Percentiles rank a stretch among this genome's conserved stretches.
Evolutionary conservation across 805 yeast species (phyloP).

Genomic region (Clavispora fructus): DNA sequence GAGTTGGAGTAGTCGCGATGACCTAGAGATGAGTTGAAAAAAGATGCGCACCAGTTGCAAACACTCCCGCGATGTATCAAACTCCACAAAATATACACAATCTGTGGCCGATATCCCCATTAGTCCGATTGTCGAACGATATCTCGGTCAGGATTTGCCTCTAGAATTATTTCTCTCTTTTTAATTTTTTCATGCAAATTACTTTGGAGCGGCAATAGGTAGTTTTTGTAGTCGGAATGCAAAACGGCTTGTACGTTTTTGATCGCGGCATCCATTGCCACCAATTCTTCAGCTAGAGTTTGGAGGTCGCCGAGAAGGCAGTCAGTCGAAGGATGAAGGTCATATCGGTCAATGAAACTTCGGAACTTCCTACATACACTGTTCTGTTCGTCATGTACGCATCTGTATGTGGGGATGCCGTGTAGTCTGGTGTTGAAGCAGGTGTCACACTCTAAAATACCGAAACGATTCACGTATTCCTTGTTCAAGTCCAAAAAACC

Average conservation of each 20-base stretch:
- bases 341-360: not conserved
- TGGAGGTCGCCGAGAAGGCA: not conserved
- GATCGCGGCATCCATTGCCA: not conserved
- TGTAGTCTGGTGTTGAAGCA: not conserved
- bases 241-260: conserved; percentile 5
- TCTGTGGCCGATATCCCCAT: too few species aligned
- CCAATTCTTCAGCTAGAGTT: not conserved
- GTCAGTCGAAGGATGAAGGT: not conserved
- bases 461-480: not conserved
- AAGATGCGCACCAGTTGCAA: not conserved
- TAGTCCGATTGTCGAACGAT: not conserved
- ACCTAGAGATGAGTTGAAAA: conserved; percentile 1
- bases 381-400: not conserved
- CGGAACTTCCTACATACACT: not conserved
- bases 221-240: conserved; percentile 6
- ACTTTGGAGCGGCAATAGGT: conserved; percentile 9
- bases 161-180: conserved; percentile 4
- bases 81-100: too few species aligned
- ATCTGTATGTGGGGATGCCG: not conserved
- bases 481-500: not conserved
- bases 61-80: not conserved
- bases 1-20: conserved; percentile 1
- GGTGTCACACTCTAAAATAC: not conserved
- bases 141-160: not conserved
- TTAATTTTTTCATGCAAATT: conserved; percentile 6